These are phyloP conservation scores for Liquidambar formosana DNA, from an alignment of 164 flowering plant genomes.

Conservation along the genomic window DNA sequence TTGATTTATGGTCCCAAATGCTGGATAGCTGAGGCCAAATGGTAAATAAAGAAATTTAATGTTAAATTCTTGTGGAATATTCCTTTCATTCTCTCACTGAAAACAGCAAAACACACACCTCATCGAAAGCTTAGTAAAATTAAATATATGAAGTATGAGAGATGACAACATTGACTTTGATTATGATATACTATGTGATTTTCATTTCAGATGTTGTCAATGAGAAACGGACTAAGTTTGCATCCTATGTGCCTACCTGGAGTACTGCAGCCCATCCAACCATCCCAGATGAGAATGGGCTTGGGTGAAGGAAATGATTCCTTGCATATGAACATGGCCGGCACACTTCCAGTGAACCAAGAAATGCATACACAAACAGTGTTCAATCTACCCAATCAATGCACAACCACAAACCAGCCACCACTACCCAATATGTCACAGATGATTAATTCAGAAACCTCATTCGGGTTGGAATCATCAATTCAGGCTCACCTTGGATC, in stretches of 20 bases:
- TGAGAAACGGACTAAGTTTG: conserved; percentile 55
- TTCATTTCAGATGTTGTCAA: conserved; percentile 46
- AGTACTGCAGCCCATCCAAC: conserved; percentile 40
- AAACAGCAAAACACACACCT: no score
- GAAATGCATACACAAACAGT: conserved; percentile 20
- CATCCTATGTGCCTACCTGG: conserved; percentile 70
- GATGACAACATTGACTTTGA: neutral
- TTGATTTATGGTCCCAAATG: no score
- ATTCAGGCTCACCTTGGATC: conserved; percentile 35
- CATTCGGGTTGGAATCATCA: conserved; percentile 41
- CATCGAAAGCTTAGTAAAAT: no score
- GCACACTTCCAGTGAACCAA: conserved; percentile 28
- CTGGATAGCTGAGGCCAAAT: no score
- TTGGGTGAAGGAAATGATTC: conserved; percentile 35
- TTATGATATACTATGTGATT: neutral
- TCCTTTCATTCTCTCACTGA: no score
- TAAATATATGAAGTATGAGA: no score
- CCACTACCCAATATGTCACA: conserved; percentile 21
- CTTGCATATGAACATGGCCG: conserved; percentile 26
- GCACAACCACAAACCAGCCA: conserved; percentile 26
- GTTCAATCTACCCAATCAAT: conserved; percentile 33
- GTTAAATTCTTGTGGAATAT: no score
- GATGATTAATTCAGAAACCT: conserved; percentile 27
- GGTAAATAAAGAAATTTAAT: no score
- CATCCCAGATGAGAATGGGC: conserved; percentile 39